Percentiles rank a stretch among this genome's conserved stretches.
phyloP scores from a whole-genome alignment of 148 eudicot genomes.

The Rhododendron simsii region DNA sequence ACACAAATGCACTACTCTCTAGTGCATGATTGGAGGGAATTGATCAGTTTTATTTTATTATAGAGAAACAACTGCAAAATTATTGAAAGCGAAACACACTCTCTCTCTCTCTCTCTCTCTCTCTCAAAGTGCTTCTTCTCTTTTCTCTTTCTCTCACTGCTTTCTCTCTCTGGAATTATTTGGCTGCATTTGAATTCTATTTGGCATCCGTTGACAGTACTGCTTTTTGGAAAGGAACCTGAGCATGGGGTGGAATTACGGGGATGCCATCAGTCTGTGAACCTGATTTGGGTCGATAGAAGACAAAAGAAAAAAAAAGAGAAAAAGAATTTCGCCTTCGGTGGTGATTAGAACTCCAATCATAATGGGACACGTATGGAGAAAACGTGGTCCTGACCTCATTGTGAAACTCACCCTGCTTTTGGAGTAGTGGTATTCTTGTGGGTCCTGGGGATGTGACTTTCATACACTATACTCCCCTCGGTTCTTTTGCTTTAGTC shows the following conservation, averaged over 20 bases:
- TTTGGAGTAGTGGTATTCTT: background rate
- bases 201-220: constrained; percentile 35
- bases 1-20: background rate
- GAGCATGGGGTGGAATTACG: background rate
- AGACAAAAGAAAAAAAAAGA: background rate
- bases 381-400: background rate
- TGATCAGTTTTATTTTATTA: background rate
- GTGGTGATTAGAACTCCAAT: background rate
- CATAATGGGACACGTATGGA: background rate
- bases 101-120: background rate
- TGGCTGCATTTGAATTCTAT: constrained; percentile 27
- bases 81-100: background rate
- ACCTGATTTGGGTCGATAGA: background rate
- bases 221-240: background rate
- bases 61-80: background rate
- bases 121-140: background rate
- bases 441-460: background rate
- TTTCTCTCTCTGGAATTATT: constrained; percentile 18
- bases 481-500: too few species aligned
- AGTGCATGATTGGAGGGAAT: constrained; percentile 24
- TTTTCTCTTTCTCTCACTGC: background rate
- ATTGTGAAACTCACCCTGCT: background rate
- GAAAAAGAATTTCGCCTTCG: background rate
- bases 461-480: background rate
- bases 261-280: background rate